Evolutionary conservation across 352 stramenopile genomes (phyloP), one percentile per base, ranked within the genome.

Genomic region (Phytophthora cajani): DNA sequence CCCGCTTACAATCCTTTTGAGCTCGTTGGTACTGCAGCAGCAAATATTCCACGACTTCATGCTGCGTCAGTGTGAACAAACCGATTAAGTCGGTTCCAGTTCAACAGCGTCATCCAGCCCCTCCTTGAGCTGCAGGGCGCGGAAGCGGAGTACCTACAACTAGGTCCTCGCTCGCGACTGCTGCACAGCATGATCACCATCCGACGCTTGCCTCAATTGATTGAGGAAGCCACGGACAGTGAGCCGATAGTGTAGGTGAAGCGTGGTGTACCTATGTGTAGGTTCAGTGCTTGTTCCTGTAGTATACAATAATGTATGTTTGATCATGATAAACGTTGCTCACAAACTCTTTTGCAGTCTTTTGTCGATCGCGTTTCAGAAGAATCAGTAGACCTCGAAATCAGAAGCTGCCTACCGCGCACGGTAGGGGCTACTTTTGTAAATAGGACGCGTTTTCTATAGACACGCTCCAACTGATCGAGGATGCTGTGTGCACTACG

Each of bases 41-140:
- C 69, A 68, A 32, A 91, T 92, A 42, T 74, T 90, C 30, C 82
- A 77, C 52, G 68, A 85, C 47, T 92, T 88, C 27, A 70, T 90
- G 33, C 33, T 14, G 33, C 80, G 68, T 3, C 75, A 70, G 7
- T 81, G 53, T 88, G 2, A 74, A 82, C 30, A 61, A 84, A 36
- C 59, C 67, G 63, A n/a, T 49, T 89, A 16, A 87, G 81, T 38
- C 67, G 78, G 25, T 87, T 81, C n/a, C 80, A 77, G 21, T 91
- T 91, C 61, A 87, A 89, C 62, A 84, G 71, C 19, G 80, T 91
- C 55, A 76, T 83, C 2, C 80, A 84, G 71, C 55, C 89, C 40
- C 59, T 91, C 8, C 89, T 89, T 32, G 33, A 71, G 16, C 58
- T 89, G 0, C 33, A 77, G 30, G 74, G 63, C 19, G 78, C 69